Conservation (phyloP, 306 rosid genomes). For the apple (Malus domestica) region DNA sequence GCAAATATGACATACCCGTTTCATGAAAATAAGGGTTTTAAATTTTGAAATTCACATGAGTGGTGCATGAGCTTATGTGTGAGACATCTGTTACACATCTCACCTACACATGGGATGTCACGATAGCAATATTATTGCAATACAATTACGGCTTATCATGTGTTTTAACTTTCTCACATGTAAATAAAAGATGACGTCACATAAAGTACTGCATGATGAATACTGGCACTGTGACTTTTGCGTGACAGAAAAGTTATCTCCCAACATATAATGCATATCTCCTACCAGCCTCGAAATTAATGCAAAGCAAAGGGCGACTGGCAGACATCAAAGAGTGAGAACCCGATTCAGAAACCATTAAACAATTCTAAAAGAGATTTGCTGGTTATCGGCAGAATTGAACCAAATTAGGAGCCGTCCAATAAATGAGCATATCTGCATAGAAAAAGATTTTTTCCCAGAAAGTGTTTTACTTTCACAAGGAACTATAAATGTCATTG, state of each 20-base stretch:
- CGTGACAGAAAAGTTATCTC: no score
- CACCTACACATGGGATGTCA: neutral
- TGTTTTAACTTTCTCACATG: neutral
- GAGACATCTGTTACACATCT: neutral
- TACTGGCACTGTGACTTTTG: neutral
- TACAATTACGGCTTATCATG: rapidly evolving
- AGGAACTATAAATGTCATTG: slow-evolving; percentile 7
- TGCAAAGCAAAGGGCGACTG: neutral
- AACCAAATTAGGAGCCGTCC: slow-evolving; percentile 29
- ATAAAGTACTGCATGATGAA: no score
- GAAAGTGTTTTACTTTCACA: slow-evolving; percentile 11
- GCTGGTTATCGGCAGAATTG: no score
- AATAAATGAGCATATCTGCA: slow-evolving; percentile 39
- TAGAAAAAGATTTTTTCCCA: neutral
- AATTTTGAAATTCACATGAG: no score
- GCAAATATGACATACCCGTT: no score
- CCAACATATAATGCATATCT: neutral
- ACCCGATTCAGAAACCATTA: neutral
- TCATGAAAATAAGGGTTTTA: no score
- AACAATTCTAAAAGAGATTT: no score
- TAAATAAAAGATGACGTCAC: no score
- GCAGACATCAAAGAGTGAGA: neutral
- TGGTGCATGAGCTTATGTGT: no score
- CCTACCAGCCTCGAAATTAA: neutral
- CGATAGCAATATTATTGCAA: neutral